A percentile compares a stretch with the other conserved stretches of the same genome.
phyloP scores from a whole-genome alignment of 805 yeast genomes.

The Kuraishia hungarica region DNA sequence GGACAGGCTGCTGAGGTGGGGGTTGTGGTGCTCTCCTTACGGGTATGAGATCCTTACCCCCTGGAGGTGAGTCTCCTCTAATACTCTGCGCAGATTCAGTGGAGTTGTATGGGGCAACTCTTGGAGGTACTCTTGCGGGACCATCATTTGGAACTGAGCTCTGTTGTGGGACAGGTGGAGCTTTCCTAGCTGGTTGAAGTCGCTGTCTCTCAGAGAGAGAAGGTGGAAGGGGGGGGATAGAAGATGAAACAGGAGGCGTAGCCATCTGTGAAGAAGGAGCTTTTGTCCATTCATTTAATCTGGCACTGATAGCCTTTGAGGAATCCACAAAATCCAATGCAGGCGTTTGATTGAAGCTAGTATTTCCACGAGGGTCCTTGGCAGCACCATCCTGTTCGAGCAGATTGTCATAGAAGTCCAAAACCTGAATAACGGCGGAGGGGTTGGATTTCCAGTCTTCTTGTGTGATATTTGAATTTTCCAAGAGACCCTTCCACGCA shows the following conservation, averaged over 20 bases:
- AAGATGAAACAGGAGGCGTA: conserved; percentile 2
- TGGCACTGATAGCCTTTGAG: conserved; percentile 11
- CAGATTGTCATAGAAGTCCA: conserved; percentile 44
- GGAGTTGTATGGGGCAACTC: not conserved
- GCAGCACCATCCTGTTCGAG: not conserved
- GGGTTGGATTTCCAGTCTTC: conserved; percentile 60
- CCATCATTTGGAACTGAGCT: conserved; percentile 8
- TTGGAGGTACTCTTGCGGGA: not conserved
- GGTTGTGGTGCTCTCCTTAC: conserved; percentile 26
- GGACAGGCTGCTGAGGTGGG: conserved; percentile 16
- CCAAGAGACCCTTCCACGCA: conserved; percentile 46
- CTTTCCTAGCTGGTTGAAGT: conserved; percentile 29
- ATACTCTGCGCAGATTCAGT: conserved; percentile 6
- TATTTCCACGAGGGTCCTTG: not conserved
- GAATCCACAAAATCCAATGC: not conserved
- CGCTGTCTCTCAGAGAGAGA: conserved; percentile 7
- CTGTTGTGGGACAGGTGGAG: conserved; percentile 31
- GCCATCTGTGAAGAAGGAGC: conserved; percentile 14
- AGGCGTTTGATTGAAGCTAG: conserved; percentile 1
- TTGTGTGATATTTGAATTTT: conserved; percentile 50
- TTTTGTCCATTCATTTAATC: conserved; percentile 36
- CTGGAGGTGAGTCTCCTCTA: conserved; percentile 2
- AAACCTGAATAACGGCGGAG: conserved; percentile 53
- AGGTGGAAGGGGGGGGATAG: conserved; percentile 8
- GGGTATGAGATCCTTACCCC: conserved; percentile 3